Base-by-base conservation (phyloP, 768 basidiomycete species). In the Pisolithus tinctorius region DNA sequence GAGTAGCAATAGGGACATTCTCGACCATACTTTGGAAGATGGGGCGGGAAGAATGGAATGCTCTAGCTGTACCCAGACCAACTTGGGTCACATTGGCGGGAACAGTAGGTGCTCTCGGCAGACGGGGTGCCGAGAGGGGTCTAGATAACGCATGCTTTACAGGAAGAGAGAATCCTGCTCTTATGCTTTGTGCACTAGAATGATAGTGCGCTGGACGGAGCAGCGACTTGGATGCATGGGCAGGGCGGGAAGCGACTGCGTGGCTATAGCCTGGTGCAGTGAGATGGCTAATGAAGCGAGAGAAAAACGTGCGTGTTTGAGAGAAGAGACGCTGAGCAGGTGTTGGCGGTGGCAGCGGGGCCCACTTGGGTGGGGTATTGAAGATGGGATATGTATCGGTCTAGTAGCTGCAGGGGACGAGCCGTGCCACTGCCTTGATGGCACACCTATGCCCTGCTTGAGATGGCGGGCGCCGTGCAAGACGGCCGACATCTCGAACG, bases 21-120 rank as follows among this genome's bases (percentile, higher is more conserved):
- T 90, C 79, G 2, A 81, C 81, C 39, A 93, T 65, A 62, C 86
- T 83, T 63, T 89, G 83, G 72, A 92, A 91, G 41, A 91, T 75
- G 3, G 86, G 85, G 2, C 84, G 80, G 10, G 75, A 77, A 3
- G 82, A 79, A 23, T 82, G 82, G 65, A 93, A 93, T 59, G 82
- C 87, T 36, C 90, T 74, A 0, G 84, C 86, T 0, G 80, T 77
- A 36, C 87, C 86, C 3, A 93, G 73, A 4, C 91, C 91, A 20
- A 93, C 78, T 54, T 88, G 83, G 0, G 78, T 66, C 27, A 86
- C 67, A 45, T 69, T 68, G 17, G 78, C 66, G 7, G 80, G 80
- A 14, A 79, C 73, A 2, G 37, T 40, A 20, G 76, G 74, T 1
- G 77, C 74, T n/a, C 75, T 77, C 9, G 87, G 87, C 10, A 90